Evolutionary conservation across 495 filamentous ascomycete species (phyloP).

Genomic region (Xylaria grammica): DNA sequence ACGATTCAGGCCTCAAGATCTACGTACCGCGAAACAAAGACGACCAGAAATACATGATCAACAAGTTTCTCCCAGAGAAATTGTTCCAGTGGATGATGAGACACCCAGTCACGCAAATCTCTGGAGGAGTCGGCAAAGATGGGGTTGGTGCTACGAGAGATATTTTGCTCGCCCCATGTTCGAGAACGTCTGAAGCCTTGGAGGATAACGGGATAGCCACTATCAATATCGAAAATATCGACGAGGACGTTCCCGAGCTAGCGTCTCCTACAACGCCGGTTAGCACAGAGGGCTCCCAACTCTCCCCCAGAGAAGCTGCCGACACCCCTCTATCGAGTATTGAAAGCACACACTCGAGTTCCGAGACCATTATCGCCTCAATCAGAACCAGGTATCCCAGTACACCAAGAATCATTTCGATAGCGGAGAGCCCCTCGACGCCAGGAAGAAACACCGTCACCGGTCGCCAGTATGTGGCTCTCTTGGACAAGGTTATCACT

Average conservation of each 20-base stretch:
- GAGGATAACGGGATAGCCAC: slow-evolving; percentile 17
- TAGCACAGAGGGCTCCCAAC: no score
- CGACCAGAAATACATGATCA: slow-evolving; percentile 12
- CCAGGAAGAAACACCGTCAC: not conserved
- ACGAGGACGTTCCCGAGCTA: not conserved
- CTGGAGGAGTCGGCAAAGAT: not conserved
- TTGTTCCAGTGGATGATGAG: slow-evolving; percentile 20
- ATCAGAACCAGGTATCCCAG: no score
- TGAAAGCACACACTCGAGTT: no score
- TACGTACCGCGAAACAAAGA: slow-evolving; percentile 17
- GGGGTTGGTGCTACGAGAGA: slow-evolving; percentile 15
- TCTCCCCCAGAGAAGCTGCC: not conserved
- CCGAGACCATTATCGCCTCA: no score
- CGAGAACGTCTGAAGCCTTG: slow-evolving; percentile 1
- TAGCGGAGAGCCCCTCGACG: not conserved
- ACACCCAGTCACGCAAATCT: slow-evolving; percentile 5
- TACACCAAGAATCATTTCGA: not conserved
- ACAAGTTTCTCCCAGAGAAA: not conserved
- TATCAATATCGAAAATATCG: slow-evolving; percentile 15
- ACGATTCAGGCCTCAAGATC: slow-evolving; percentile 1
- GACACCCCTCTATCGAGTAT: no score
- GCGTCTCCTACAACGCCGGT: not conserved
- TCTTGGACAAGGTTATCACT: slow-evolving; percentile 11
- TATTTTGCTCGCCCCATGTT: slow-evolving; percentile 10
- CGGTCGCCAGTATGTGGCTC: not conserved